Evolutionary conservation across 768 basidiomycete genomes (phyloP).

Genomic region (Tylopilus felleus): DNA sequence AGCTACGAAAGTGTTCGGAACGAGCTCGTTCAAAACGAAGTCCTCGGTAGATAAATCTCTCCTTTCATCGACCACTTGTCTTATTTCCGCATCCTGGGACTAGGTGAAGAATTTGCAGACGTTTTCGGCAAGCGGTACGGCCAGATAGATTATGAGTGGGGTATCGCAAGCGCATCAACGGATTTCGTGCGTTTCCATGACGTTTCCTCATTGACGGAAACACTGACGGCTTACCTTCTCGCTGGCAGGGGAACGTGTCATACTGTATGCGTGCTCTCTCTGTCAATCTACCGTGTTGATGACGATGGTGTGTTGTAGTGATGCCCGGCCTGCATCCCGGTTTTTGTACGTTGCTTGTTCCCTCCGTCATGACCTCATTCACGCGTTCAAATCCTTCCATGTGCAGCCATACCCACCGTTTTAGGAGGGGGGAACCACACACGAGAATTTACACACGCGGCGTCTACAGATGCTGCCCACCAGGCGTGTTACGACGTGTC

Average conservation of each 20-base stretch:
- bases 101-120: conserved; percentile 63
- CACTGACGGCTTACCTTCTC: not conserved
- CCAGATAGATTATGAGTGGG: conserved; percentile 56
- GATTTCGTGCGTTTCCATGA: conserved; percentile 63
- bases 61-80: not conserved
- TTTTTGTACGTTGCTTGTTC: conserved; percentile 34
- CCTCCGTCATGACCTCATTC: not conserved
- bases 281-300: not conserved
- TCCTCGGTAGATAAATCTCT: conserved; percentile 41
- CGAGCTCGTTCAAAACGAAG: conserved; percentile 67
- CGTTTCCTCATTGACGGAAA: not conserved
- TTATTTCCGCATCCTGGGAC: not conserved
- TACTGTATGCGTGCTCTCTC: conserved; percentile 45
- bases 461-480: conserved; percentile 58
- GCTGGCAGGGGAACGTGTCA: conserved; percentile 49
- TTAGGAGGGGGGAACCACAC: conserved; percentile 77
- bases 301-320: conserved; percentile 26
- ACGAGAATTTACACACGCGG: conserved; percentile 55
- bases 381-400: not conserved
- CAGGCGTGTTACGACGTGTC: conserved; percentile 60
- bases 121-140: conserved; percentile 60
- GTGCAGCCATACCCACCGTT: conserved; percentile 67
- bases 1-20: conserved; percentile 33
- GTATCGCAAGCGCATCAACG: conserved; percentile 70
- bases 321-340: conserved; percentile 70